These are phyloP conservation scores for Leccinum cinnamomeum DNA, from an alignment of 1,284 basidiomycete genomes.

Conservation along the genomic window DNA sequence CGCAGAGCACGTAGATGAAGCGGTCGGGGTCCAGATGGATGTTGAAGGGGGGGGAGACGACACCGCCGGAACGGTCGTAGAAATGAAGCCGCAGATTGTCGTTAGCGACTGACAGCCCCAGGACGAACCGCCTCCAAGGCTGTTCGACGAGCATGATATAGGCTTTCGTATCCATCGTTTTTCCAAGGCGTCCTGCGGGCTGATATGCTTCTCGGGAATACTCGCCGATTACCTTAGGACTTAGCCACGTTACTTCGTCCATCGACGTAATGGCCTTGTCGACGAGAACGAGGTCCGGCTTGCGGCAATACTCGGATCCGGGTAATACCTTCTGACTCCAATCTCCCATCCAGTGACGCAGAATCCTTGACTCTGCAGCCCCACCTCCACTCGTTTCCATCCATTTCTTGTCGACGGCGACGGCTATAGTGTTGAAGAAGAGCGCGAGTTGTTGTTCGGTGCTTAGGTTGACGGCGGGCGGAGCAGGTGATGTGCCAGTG, in stretches of 20 bases:
- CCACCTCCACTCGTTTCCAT: neutral
- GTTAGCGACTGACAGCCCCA: neutral
- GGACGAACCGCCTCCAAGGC: slow-evolving; percentile 1
- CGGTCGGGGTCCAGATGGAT: neutral
- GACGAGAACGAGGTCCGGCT: neutral
- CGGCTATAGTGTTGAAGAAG: neutral
- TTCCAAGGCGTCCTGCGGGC: neutral
- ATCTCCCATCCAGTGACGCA: slow-evolving; percentile 1
- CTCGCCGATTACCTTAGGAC: neutral
- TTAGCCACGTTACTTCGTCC: neutral
- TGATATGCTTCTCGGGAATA: neutral
- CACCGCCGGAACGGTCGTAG: slow-evolving; percentile 1
- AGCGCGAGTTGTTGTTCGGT: neutral
- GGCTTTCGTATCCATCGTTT: slow-evolving; percentile 1
- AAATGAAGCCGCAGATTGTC: neutral
- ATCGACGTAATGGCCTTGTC: neutral
- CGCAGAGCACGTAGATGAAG: neutral
- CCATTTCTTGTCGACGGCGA: neutral
- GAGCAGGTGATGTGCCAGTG: neutral
- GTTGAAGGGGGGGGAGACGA: neutral
- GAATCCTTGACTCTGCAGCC: neutral
- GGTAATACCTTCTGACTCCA: neutral
- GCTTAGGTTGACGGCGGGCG: neutral
- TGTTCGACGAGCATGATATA: neutral
- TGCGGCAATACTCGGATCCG: neutral